Evolutionary conservation across 768 basidiomycete genomes (phyloP).

Genomic region (Leccinum arenicola): DNA sequence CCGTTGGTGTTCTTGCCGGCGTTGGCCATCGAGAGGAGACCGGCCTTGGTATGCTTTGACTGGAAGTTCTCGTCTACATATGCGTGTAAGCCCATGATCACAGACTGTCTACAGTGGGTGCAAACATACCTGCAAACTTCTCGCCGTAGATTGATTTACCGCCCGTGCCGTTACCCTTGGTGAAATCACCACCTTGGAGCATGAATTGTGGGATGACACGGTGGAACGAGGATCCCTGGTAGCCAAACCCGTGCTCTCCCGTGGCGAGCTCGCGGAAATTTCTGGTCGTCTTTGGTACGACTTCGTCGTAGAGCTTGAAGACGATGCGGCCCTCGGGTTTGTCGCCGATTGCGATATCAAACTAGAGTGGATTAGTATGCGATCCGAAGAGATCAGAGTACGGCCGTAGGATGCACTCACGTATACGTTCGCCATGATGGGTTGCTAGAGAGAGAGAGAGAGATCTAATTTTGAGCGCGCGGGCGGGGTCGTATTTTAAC

Average conservation of each 20-base stretch:
- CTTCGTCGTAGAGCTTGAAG: constrained; percentile 84
- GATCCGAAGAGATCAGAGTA: constrained; percentile 2
- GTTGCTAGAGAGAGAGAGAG: not conserved
- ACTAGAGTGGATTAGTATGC: constrained; percentile 41
- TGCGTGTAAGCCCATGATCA: constrained; percentile 11
- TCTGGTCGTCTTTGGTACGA: constrained; percentile 66
- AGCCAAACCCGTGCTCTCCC: constrained; percentile 72
- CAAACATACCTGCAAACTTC: constrained; percentile 39
- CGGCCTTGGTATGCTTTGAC: constrained; percentile 68
- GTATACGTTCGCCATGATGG: constrained; percentile 25
- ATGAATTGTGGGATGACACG: constrained; percentile 84
- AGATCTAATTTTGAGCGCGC: not conserved
- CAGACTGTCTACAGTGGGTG: not conserved
- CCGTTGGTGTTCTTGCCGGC: constrained; percentile 81
- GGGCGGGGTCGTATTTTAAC: constrained; percentile 4
- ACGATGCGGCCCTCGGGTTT: constrained; percentile 53
- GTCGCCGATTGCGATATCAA: constrained; percentile 56
- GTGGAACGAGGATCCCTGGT: constrained; percentile 68
- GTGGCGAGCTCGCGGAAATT: constrained; percentile 93
- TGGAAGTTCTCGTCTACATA: constrained; percentile 79
- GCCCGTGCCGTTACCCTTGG: constrained; percentile 63
- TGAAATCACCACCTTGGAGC: constrained; percentile 92
- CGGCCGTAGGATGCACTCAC: constrained; percentile 1
- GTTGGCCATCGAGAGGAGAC: constrained; percentile 76
- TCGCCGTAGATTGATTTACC: constrained; percentile 78